These are phyloP conservation scores for Pythium aphanidermatum DNA, from an alignment of 352 stramenopile genomes.

Conservation along the genomic window DNA sequence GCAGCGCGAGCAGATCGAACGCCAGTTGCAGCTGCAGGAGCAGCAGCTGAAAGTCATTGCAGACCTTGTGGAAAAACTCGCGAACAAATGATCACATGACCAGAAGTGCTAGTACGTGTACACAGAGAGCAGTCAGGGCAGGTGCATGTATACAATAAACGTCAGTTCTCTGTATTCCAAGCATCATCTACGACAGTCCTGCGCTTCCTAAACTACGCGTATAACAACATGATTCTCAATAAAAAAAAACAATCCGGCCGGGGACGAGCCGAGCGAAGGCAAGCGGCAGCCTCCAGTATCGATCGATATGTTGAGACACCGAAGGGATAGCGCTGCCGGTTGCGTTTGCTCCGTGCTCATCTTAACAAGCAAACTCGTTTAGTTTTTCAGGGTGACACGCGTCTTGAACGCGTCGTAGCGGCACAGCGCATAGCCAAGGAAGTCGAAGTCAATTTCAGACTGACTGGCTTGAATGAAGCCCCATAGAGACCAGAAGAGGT, in stretches of 20 bases:
- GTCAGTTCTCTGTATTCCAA: too few relatives aligned
- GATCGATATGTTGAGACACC: not conserved
- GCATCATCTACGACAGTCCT: too few relatives aligned
- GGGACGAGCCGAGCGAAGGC: too few relatives aligned
- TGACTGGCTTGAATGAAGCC: conserved; percentile 86
- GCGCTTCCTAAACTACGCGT: not conserved
- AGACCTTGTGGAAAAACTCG: not conserved
- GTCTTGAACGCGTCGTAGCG: conserved; percentile 70
- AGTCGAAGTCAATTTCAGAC: conserved; percentile 92
- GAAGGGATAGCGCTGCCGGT: not conserved
- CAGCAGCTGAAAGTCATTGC: conserved; percentile 3
- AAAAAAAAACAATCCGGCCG: too few relatives aligned
- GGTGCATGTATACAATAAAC: too few relatives aligned
- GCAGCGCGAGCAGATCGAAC: conserved; percentile 3
- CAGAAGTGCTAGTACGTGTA: too few relatives aligned
- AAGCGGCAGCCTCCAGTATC: conserved; percentile 7
- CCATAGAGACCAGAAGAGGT: conserved; percentile 91
- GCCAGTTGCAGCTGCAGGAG: conserved; percentile 2
- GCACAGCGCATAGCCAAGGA: conserved; percentile 75
- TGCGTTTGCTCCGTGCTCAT: conserved; percentile 4
- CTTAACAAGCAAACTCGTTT: too few relatives aligned
- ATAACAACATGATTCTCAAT: not conserved
- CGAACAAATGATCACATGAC: too few relatives aligned
- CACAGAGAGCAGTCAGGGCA: too few relatives aligned
- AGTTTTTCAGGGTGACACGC: conserved; percentile 42